Base-by-base conservation (phyloP, 441 rosid genomes). In the Oxalis stricta region DNA sequence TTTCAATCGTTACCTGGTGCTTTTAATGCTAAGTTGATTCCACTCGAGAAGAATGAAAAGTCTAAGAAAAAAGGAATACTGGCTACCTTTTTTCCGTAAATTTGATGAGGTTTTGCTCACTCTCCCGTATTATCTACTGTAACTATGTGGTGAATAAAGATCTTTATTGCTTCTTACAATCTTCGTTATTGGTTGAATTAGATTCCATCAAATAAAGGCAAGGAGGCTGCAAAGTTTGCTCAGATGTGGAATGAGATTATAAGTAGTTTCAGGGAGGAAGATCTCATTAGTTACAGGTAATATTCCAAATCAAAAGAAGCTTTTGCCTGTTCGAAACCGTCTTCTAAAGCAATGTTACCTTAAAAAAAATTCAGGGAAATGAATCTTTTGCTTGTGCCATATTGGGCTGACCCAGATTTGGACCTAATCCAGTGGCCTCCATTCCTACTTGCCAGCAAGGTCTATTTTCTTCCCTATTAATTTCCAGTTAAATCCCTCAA, bases 171-270 rank as follows among this genome's bases (percentile, higher is more conserved):
- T 24, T 24, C 5, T 4, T 8, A 24, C 28, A 3, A 4, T 8
- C 8, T 24, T 3, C 4, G 8, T 24, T 24, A 24, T 24, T 53
- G 36, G 53, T 64, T 14, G 12, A 33, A 41, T 32, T 58, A 81
- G 85, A 49, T 48, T 32, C 50, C 67, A 33, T 49, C 66, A n/a
- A 69, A 64, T 53, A 55, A 64, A 52, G 83, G 71, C 55, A 76
- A 62, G 46, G 76, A 70, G 12, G 69, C 70, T 47, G 76, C 83
- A 9, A 75, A 71, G 60, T 79, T 79, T 61, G 81, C 88, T 66
- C 88, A 79, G 54, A 63, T 79, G 70, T 79, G 85, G 85, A 80
- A 80, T 62, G 64, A 60, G 48, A 77, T 80, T 26, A 80, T 80
- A 35, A 70, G 64, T 56, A 80, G 82, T 55, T 77, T 80, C 62